Base-by-base conservation (phyloP, 495 filamentous ascomycete genomes). In the Penicillium mononematosum region DNA sequence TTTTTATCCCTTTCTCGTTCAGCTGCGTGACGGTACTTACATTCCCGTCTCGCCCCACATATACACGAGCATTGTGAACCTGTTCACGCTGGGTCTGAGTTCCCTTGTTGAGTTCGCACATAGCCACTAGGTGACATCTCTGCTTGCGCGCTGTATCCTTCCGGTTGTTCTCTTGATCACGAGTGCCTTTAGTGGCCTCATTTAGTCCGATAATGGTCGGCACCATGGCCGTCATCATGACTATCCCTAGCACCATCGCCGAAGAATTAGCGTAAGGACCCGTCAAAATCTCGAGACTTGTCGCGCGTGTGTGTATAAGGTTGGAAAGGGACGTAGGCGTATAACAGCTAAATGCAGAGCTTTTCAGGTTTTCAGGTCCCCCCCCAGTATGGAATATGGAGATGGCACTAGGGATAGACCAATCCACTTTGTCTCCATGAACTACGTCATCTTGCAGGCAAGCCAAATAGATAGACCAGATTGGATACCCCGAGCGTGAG, bases 151-250 rank as follows among this genome's bases (percentile, higher is more conserved):
- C 50, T n/a, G 55, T 43, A 17, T 58, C 49, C 29, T 56, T 47
- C 29, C 65, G 62, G 31, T 50, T 59, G 12, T 66, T 60, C 31
- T 71, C 65, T 10, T 62, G 58, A n/a, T 71, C 59, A 1, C 59
- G 61, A 10, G 50, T 53, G 25, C 57, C 58, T 25, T 66, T 55
- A 17, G 58, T 59, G 11, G 68, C 65, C 50, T 70, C 65, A 46
- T 66, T 70, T 8, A 70, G 48, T 2, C 68, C 66, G 27, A 63
- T 63, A 56, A 69, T 66, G 19, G 66, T 71, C 8, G 68, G 68
- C 55, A 71, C 24, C 68, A 69, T 69, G n/a, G 66, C 52, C 24
- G 63, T 54, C 59, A 71, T 71, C 66, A 71, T 71, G 32, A 45
- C 61, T 38, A 69, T 34, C 3, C 68, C 66, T 7, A 71, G 22